phyloP scores from a whole-genome alignment of 768 basidiomycete species.

The Kwoniella newhampshirensis region DNA sequence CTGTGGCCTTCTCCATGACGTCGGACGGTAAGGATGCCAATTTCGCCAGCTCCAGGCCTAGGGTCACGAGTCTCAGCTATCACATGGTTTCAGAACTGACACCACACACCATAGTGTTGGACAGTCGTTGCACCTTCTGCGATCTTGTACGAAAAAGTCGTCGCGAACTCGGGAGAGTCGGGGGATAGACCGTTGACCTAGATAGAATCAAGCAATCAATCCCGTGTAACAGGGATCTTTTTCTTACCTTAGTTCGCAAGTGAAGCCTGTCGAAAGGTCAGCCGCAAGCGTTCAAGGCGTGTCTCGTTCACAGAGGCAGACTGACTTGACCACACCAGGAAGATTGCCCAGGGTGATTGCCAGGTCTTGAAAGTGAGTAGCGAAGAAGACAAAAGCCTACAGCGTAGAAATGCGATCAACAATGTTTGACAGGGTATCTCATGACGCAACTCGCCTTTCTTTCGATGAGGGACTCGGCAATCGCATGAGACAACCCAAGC shows the following conservation, averaged over 20 bases:
- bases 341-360: conserved; percentile 70
- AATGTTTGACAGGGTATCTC: neutral
- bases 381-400: conserved; percentile 84
- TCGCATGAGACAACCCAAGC: conserved; percentile 56
- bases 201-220: too few relatives aligned
- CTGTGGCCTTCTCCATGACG: conserved; percentile 64
- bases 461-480: conserved; percentile 59
- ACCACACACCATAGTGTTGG: conserved; percentile 49
- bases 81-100: too few relatives aligned
- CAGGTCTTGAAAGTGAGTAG: conserved; percentile 87
- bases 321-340: conserved; percentile 78
- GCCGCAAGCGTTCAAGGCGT: neutral
- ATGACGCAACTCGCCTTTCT: conserved; percentile 60
- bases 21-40: conserved; percentile 79
- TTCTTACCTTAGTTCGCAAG: conserved; percentile 69
- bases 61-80: neutral
- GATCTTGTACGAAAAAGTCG: conserved; percentile 51
- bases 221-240: too few relatives aligned
- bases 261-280: conserved; percentile 63
- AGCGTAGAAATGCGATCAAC: neutral
- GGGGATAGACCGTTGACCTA: conserved; percentile 15
- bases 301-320: conserved; percentile 11
- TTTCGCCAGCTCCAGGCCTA: conserved; percentile 86
- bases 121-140: conserved; percentile 42
- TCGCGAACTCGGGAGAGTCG: conserved; percentile 29